A percentile compares a stretch with the other conserved stretches of the same genome.
Evolutionary conservation across 768 basidiomycete genomes (phyloP).

Genomic region (Leccinum truebloodii): DNA sequence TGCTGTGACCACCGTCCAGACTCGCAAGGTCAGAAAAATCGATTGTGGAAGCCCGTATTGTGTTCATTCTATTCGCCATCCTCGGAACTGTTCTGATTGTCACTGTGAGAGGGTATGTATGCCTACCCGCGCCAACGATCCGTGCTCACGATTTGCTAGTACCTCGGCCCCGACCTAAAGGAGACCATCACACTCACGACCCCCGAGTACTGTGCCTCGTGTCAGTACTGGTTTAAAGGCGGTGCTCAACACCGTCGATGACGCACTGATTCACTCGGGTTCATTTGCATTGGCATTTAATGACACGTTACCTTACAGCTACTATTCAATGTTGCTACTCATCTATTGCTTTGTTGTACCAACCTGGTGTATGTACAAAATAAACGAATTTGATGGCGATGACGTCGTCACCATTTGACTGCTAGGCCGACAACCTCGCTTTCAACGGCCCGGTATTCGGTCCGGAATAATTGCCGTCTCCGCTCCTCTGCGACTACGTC

Average conservation of each 20-base stretch:
- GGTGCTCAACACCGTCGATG: constrained; percentile 42
- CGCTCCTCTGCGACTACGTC: constrained; percentile 45
- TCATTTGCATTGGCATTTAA: constrained; percentile 22
- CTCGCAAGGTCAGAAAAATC: constrained; percentile 35
- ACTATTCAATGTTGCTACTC: constrained; percentile 10
- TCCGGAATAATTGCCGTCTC: constrained; percentile 61
- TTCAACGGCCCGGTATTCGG: constrained; percentile 82
- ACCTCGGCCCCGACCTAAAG: constrained; percentile 66
- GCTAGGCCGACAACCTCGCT: constrained; percentile 78
- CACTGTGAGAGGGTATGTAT: constrained; percentile 44
- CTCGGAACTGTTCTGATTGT: constrained; percentile 42
- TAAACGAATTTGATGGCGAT: constrained; percentile 5
- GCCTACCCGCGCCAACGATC: neutral
- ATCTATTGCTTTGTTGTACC: constrained; percentile 25
- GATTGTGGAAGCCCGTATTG: constrained; percentile 41
- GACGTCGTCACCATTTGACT: constrained; percentile 62
- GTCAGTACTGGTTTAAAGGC: constrained; percentile 58
- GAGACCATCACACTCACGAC: constrained; percentile 58
- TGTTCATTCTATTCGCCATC: constrained; percentile 41
- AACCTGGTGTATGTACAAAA: constrained; percentile 19
- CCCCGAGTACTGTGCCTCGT: constrained; percentile 54
- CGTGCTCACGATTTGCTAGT: constrained; percentile 35
- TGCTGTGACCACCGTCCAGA: constrained; percentile 27
- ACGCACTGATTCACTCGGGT: constrained; percentile 10
- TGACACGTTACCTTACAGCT: constrained; percentile 32